Evolutionary conservation across 1,139 yeast genomes (phyloP), one percentile per base, ranked within the genome.

Genomic region (Suhomyces anneliseae): DNA sequence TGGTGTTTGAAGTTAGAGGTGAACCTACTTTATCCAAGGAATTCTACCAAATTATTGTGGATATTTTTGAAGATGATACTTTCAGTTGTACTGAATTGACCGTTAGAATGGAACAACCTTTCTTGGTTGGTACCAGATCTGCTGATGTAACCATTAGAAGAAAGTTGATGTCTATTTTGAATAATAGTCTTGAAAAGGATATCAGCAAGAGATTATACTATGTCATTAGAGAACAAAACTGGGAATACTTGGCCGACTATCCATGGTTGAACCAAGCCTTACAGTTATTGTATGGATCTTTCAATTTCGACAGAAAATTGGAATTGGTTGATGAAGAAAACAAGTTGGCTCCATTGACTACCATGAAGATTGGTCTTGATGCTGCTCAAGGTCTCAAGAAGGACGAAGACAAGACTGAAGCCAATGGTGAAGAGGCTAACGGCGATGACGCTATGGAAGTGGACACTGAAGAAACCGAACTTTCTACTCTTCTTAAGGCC

Each of bases 231-330:
- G 97, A 93, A 57, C 99, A 95, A 63, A 93, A 90, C 60, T 95
- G 99, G 99, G 99, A 95, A 63, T 87, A 80, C 57, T 74, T 95
- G 42, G 93, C 96, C 0, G 98, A 92, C 55, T 87, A 87, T 59
- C 90, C 92, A 43, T 95, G 99, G 99, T 70, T 92, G 51, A 90
- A 90, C 62, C 99, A 93, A 65, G 99, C 96, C 0, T 72, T 90
- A 36, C 98, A 93, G 62, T 69, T 95, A 38, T 69, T 95, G 10
- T 88, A 87, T 60, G 96, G 95, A 0, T 78, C 96, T 0, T 81
- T 90, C 56, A 85, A 84, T 48, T 66, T 66, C 39, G 79, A 79
- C 1, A 71, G 77, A 46, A 66, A 61, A 7, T 56, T 87, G 31
- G 66, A 63, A 32, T 65, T 88, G 38, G 65, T 69, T 6, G 68